These are phyloP conservation scores for Penicillium roqueforti DNA, from an alignment of 495 filamentous ascomycete genomes.

Conservation along the genomic window DNA sequence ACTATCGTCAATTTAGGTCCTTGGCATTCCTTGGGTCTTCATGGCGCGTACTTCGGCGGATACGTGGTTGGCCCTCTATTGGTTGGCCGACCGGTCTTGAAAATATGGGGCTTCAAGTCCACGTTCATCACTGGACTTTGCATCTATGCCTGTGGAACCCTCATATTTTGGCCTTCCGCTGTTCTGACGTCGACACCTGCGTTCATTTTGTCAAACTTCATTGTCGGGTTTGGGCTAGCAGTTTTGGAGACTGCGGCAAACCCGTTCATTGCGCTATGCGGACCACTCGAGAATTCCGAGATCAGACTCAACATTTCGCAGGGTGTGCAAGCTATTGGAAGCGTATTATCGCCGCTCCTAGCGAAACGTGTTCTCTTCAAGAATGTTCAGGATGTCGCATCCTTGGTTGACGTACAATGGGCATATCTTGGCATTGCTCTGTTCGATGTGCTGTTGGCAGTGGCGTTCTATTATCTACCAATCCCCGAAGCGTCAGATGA, in stretches of 20 bases:
- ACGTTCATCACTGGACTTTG: constrained; percentile 62
- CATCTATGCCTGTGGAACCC: constrained; percentile 59
- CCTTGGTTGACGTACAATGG: constrained; percentile 66
- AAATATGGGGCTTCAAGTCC: constrained; percentile 62
- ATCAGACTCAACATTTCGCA: constrained; percentile 63
- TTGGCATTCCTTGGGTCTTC: constrained; percentile 53
- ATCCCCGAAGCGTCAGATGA: constrained; percentile 65
- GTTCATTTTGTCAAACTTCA: constrained; percentile 63
- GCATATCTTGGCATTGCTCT: constrained; percentile 65
- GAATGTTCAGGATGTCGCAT: constrained; percentile 45
- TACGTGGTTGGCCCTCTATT: constrained; percentile 57
- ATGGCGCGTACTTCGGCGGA: constrained; percentile 61
- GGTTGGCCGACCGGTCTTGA: constrained; percentile 54
- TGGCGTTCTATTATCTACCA: constrained; percentile 61
- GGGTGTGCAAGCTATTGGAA: constrained; percentile 64
- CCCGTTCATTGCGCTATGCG: constrained; percentile 64
- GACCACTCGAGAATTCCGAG: constrained; percentile 62
- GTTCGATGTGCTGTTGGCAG: constrained; percentile 59
- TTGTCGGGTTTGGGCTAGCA: constrained; percentile 60
- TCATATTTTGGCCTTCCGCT: constrained; percentile 72
- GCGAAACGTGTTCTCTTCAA: constrained; percentile 60
- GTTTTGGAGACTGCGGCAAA: constrained; percentile 64
- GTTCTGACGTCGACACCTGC: constrained; percentile 63
- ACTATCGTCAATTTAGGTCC: constrained; percentile 42
- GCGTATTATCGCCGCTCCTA: constrained; percentile 56